phyloP scores from a whole-genome alignment of 2,329 filamentous ascomycete genomes.

The Talaromyces atroroseus region DNA sequence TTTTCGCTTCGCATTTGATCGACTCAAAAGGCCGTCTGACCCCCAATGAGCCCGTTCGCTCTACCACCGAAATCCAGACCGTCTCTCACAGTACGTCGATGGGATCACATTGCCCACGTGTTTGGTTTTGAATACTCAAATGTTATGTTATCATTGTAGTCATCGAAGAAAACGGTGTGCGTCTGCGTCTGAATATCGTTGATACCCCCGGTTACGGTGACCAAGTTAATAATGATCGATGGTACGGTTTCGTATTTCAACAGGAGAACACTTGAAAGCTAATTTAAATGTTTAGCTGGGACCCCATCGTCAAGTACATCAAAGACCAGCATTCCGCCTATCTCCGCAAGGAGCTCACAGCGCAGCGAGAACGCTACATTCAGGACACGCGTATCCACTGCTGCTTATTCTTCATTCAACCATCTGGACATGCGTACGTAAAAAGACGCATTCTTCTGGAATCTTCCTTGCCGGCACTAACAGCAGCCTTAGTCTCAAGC shows the following conservation, averaged over 20 bases:
- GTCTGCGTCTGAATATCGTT: slow-evolving; percentile 95
- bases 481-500: slow-evolving; percentile 61
- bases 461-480: slow-evolving; percentile 8
- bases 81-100: slow-evolving; percentile 70
- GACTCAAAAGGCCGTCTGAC: slow-evolving; percentile 94
- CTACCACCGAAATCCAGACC: slow-evolving; percentile 95
- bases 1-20: slow-evolving; percentile 98
- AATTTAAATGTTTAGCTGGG: slow-evolving; percentile 58
- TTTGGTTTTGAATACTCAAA: neutral
- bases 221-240: slow-evolving; percentile 99
- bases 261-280: slow-evolving; percentile 8
- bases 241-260: slow-evolving; percentile 39
- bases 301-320: slow-evolving; percentile 99
- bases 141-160: slow-evolving; percentile 44
- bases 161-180: slow-evolving; percentile 98
- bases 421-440: slow-evolving; percentile 77
- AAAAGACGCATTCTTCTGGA: neutral
- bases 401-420: slow-evolving; percentile 99
- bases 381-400: slow-evolving; percentile 99
- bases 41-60: slow-evolving; percentile 87
- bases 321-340: slow-evolving; percentile 99
- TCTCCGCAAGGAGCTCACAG: slow-evolving; percentile 97
- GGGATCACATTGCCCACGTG: neutral
- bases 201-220: slow-evolving; percentile 98
- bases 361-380: slow-evolving; percentile 97